Evolutionary conservation across 73 alveolate species (phyloP).

Genomic region (Uronychia binucleata): DNA sequence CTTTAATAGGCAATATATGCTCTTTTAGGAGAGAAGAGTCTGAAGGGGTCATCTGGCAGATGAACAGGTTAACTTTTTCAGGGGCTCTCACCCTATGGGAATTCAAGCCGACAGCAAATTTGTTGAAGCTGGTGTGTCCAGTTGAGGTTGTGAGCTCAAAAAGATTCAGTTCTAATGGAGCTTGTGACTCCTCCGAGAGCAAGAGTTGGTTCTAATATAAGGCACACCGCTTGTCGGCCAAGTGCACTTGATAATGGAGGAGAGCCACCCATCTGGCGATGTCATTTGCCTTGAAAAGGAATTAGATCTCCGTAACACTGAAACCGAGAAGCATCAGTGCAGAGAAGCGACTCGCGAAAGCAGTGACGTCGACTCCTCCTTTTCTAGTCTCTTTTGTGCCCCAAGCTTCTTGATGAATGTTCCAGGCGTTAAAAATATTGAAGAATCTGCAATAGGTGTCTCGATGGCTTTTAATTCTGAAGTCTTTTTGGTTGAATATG

Average conservation of each 20-base stretch:
- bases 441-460: slow-evolving; percentile 34
- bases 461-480: neutral
- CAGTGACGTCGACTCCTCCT: neutral
- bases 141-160: too few relatives aligned
- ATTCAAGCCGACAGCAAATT: too few relatives aligned
- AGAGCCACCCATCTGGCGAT: neutral
- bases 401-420: neutral
- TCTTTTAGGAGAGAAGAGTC: too few relatives aligned
- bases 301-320: slow-evolving; percentile 5
- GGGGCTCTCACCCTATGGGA: too few relatives aligned
- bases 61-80: too few relatives aligned
- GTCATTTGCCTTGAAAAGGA: neutral
- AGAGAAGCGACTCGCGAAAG: neutral
- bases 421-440: slow-evolving; percentile 29
- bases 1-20: too few relatives aligned
- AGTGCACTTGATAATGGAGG: neutral
- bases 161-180: too few relatives aligned
- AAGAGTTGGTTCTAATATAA: too few relatives aligned
- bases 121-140: too few relatives aligned
- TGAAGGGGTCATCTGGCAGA: too few relatives aligned
- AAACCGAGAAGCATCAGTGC: slow-evolving; percentile 10
- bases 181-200: too few relatives aligned
- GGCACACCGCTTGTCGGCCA: too few relatives aligned
- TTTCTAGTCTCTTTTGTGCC: neutral
- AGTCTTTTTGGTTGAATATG: neutral